Base-by-base conservation (phyloP, 371 early-diverging fungal genomes). In the Apophysomyces trapeziformis region DNA sequence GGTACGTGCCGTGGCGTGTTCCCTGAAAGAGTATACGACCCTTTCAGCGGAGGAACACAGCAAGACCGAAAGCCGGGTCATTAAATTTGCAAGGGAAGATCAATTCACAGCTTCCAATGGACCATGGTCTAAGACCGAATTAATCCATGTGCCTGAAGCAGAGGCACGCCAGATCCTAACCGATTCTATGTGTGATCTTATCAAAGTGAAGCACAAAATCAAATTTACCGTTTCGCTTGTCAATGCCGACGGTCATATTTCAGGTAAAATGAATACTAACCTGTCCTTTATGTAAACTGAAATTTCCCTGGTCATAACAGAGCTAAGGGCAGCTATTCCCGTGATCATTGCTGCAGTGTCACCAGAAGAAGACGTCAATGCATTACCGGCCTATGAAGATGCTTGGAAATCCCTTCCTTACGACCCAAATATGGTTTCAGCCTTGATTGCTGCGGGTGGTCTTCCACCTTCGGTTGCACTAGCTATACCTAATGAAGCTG, bases 401-500 rank as follows among this genome's bases (percentile, higher is more conserved):
- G 79, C 83, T 11, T 83, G 83, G 83, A 74, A 71, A 66, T 73
- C 80, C 5, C 63, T 69, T 39, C 83, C 80, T 7, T 83, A 80
- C 62, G 75, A 76, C 54, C 73, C 79, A 13, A 71, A 57, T 35
- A 68, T 72, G 7, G 39, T 82, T 7, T 67, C 70, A 6, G 66
- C 65, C 11, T 44, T 79, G 37, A 70, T 82, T 35, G 72, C 68
- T 2, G 60, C 72, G 36, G 82, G 82, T 1, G 67, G 68, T 38
- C 50, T 78, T 41, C 82, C 82, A 7, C 74, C 74, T 7, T 77
- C 82, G 3, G 58, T 79, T 0, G 79, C 77, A 0, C 65, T 73
- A 83, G 92, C 95, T 58, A 92, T 96, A 47, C 87, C 91, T 32
- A 95, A 95, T 71, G 77, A 91, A 50, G 87, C 90, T 3, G 95